These are phyloP conservation scores for Calonectria pseudoturangicola DNA, from an alignment of 2,329 filamentous ascomycete genomes.

Conservation along the genomic window DNA sequence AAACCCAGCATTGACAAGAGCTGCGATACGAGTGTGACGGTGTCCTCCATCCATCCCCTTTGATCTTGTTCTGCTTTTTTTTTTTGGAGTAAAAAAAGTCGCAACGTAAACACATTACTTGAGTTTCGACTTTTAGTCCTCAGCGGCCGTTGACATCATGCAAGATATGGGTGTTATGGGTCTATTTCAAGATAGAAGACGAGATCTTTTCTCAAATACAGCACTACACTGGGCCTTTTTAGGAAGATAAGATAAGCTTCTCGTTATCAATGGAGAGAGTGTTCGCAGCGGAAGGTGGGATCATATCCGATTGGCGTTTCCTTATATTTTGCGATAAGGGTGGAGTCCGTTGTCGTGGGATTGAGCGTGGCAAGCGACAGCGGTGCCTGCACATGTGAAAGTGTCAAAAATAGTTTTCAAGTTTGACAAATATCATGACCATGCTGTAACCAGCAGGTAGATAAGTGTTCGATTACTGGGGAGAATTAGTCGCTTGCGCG, in stretches of 20 bases:
- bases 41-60: no score
- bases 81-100: background rate
- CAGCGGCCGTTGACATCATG: background rate
- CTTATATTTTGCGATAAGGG: slow-evolving; percentile 1
- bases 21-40: no score
- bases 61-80: no score
- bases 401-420: background rate
- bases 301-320: slow-evolving; percentile 6
- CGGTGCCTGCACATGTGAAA: background rate
- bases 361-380: slow-evolving; percentile 4
- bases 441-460: no score
- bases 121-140: background rate
- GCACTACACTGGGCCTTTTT: background rate
- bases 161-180: background rate
- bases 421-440: no score
- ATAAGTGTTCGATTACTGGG: no score
- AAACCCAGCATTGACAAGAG: no score
- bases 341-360: background rate
- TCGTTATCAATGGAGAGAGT: background rate
- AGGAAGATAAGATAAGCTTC: background rate
- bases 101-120: background rate
- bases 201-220: background rate
- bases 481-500: no score
- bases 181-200: background rate
- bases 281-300: no score